phyloP scores from a whole-genome alignment of 1,139 yeast species.

The Hemisphaericaspora lyxosophila region DNA sequence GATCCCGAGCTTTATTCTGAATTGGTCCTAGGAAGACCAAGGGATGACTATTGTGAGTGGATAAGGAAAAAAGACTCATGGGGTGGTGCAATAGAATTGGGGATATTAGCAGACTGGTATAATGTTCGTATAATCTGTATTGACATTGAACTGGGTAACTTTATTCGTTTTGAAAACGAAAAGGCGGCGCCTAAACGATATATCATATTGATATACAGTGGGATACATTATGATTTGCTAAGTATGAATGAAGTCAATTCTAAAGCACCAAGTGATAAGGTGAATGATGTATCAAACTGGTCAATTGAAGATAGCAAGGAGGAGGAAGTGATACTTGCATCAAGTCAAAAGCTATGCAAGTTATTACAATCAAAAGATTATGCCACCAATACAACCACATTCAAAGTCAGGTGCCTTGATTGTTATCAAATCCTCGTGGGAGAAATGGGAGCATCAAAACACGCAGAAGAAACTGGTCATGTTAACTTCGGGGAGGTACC shows the following conservation, averaged over 20 bases:
- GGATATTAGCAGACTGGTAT: conserved; percentile 58
- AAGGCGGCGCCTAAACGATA: conserved; percentile 34
- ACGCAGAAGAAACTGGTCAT: conserved; percentile 67
- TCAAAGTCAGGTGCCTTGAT: conserved; percentile 56
- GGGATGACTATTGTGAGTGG: conserved; percentile 59
- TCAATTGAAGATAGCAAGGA: conserved; percentile 34
- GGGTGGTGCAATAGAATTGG: conserved; percentile 87
- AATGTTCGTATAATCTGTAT: conserved; percentile 57
- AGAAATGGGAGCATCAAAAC: conserved; percentile 65
- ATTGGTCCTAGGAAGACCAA: conserved; percentile 57
- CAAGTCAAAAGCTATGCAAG: conserved; percentile 31
- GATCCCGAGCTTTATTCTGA: conserved; percentile 52
- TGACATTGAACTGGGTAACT: conserved; percentile 65
- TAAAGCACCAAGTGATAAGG: conserved; percentile 18
- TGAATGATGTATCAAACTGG: conserved; percentile 42
- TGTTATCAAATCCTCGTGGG: conserved; percentile 60
- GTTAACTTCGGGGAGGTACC: conserved; percentile 60
- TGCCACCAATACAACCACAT: conserved; percentile 66
- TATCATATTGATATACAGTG: conserved; percentile 61
- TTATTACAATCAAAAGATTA: conserved; percentile 54
- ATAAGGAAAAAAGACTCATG: conserved; percentile 61
- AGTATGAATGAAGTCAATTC: conserved; percentile 37
- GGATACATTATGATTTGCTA: conserved; percentile 74
- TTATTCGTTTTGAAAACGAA: conserved; percentile 54
- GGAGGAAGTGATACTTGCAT: conserved; percentile 14